Base-by-base conservation (phyloP, 805 yeast species). In the Zygoascus ofunaensis region DNA sequence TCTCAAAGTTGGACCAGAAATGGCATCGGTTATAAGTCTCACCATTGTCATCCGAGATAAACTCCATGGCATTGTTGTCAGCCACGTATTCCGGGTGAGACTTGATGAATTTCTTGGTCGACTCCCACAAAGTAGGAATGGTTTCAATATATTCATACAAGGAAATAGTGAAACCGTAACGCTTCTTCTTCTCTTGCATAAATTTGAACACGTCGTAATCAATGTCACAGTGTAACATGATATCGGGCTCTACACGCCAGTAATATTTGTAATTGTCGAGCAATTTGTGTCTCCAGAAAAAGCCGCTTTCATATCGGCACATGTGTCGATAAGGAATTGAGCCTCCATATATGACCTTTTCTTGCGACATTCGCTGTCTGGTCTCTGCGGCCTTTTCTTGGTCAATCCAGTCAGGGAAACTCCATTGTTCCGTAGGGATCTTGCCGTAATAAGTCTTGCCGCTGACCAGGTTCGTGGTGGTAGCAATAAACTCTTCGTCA, bases 221-320 rank as follows among this genome's bases (percentile, higher is more conserved):
- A 47, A 87, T 69, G 60, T 85, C 86, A 67, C 95, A 87, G 63
- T 66, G 76, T 50, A 84, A 72, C 59, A 76, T 73, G 54, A 80
- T 77, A 53, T 76, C 81, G 12, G 95, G 95, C 65, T 87, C 96
- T 32, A 87, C 89, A 63, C 95, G 79, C 96, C 95, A 87, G 71
- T 85, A 86, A 74, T 82, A 87, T 57, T 81, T 84, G 71, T 80
- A 87, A 21, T 78, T 75, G 48, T 70, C 65, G 63, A 87, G 57
- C 41, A 79, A 64, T 42, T 74, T 76, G 59, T 84, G 86, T 60
- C 81, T 72, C 74, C 79, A 86, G 68, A 86, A 82, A 61, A 81
- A 82, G 0, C 95, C 95, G 15, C 87, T 76, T 62, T 83, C 87
- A 64, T 75, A 87, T 53, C 96, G 75, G 64, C 95, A 87, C 94